Base-by-base conservation (phyloP, 2,329 filamentous ascomycete genomes). In the Aspergillus brunneoviolaceus region DNA sequence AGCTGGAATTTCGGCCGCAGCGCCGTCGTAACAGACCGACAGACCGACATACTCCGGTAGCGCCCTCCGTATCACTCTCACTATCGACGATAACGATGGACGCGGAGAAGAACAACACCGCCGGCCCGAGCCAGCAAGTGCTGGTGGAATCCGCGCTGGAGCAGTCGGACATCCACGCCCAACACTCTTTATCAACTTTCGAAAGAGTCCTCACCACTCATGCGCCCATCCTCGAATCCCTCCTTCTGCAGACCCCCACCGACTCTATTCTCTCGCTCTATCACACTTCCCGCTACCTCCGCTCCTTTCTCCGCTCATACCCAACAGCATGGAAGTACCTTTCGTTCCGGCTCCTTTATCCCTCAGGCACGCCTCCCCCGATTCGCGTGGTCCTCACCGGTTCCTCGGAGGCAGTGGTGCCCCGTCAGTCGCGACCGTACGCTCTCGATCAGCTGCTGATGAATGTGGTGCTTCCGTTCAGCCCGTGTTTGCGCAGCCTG, bases 251-350 rank as follows among this genome's bases (percentile, higher is more conserved):
- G 65, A 76, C 84, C 47, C 81, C 84, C 55, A 87, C 85, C 48
- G 72, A 80, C 63, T 76, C 83, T 57, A 80, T 86, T 61, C 78
- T 87, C 71, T 77, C 82, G 55, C 81, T 87, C 59, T 85, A 85
- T 68, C 84, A 87, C 68, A 84, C 84, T 39, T 86, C 83, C 16
- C 73, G 72, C 55, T 81, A 83, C 70, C 80, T 87, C 58, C 80
- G 82, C 66, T 74, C 73, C 55, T 85, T 86, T 67, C 77, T 87
- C 54, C 75, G 77, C 60, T 73, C 71, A n/a, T 86, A 85, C 69
- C 85, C 85, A 42, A 81, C 84, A 52, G 84, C 84, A 75, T 87
- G 85, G 84, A 82, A 80, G 69, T 81, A 83, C 60, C 78, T 86
- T 29, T 86, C 84, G 12, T 87, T 86, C 71, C 81, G 84, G 45